These are phyloP conservation scores for Sugiyamaella marilandica DNA, from an alignment of 805 yeast genomes.

Conservation along the genomic window DNA sequence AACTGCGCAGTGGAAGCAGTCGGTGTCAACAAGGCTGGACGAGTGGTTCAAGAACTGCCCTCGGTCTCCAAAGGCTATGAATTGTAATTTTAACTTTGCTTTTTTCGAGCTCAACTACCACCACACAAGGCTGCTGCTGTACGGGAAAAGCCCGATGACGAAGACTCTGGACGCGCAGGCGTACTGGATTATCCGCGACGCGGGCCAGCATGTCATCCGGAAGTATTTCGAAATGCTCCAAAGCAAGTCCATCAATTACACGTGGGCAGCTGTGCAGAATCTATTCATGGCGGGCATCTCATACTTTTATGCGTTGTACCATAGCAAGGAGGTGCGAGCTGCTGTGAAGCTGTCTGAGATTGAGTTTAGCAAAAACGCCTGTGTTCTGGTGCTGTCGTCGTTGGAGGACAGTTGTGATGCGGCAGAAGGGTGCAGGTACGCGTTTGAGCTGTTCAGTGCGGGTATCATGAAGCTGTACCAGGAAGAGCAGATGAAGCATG, in stretches of 20 bases:
- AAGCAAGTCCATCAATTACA: slow-evolving; percentile 65
- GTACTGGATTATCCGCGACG: slow-evolving; percentile 50
- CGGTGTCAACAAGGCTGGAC: slow-evolving; percentile 49
- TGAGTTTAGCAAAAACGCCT: slow-evolving; percentile 36
- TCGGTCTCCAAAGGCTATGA: slow-evolving; percentile 52
- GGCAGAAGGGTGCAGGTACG: slow-evolving; percentile 64
- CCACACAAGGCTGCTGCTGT: slow-evolving; percentile 65
- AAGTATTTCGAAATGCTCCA: slow-evolving; percentile 55
- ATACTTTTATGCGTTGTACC: slow-evolving; percentile 69
- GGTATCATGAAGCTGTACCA: slow-evolving; percentile 55
- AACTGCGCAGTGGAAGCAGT: slow-evolving; percentile 59
- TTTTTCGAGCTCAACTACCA: slow-evolving; percentile 72
- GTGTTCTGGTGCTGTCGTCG: slow-evolving; percentile 52
- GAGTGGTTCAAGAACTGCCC: slow-evolving; percentile 61
- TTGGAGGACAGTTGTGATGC: slow-evolving; percentile 72
- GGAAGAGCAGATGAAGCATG: background rate
- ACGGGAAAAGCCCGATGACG: slow-evolving; percentile 71
- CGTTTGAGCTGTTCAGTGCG: slow-evolving; percentile 64
- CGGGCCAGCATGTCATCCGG: slow-evolving; percentile 62
- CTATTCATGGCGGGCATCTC: slow-evolving; percentile 87
- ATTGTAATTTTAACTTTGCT: slow-evolving; percentile 66
- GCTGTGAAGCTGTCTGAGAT: slow-evolving; percentile 45
- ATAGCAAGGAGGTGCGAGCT: slow-evolving; percentile 50
- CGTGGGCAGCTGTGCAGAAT: slow-evolving; percentile 92
- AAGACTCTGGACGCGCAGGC: slow-evolving; percentile 51